Conservation (phyloP, 768 basidiomycete genomes). For the Naganishia vishniacii region DNA sequence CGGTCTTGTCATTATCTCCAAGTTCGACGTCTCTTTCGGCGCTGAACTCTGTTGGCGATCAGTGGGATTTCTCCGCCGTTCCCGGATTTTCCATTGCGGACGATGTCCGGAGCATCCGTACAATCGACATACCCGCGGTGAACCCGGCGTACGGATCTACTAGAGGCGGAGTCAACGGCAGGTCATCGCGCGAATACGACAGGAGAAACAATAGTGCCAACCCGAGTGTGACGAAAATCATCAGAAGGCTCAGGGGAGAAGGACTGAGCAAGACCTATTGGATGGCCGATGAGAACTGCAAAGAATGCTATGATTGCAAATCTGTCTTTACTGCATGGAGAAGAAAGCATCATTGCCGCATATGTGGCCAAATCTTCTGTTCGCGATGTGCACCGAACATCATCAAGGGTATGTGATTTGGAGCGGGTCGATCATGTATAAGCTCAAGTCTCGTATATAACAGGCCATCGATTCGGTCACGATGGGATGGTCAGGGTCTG, state of each 20-base stretch:
- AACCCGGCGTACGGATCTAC: not conserved
- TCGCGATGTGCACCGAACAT: conserved; percentile 94
- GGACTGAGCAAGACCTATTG: conserved; percentile 91
- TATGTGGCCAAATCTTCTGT: conserved; percentile 99
- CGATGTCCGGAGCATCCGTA: conserved; percentile 62
- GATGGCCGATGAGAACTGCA: conserved; percentile 97
- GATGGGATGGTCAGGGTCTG: conserved; percentile 95
- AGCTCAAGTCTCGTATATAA: not conserved
- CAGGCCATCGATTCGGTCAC: conserved; percentile 79
- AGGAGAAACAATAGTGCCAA: conserved; percentile 67
- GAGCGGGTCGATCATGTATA: too few species aligned
- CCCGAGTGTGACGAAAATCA: conserved; percentile 83
- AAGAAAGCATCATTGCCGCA: conserved; percentile 93
- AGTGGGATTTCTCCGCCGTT: conserved; percentile 51
- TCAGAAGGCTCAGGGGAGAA: conserved; percentile 82
- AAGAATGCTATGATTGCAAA: conserved; percentile 93
- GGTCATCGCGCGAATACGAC: conserved; percentile 51
- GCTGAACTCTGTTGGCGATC: conserved; percentile 10
- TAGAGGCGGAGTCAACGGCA: conserved; percentile 39
- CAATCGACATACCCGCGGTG: conserved; percentile 50
- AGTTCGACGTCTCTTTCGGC: conserved; percentile 19
- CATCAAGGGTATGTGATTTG: conserved; percentile 56
- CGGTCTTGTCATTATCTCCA: conserved; percentile 3
- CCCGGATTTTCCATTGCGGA: conserved; percentile 90
- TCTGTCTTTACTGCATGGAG: conserved; percentile 86